These are phyloP conservation scores for Termitomyces sp. DNA, from an alignment of 768 basidiomycete genomes.

Conservation along the genomic window DNA sequence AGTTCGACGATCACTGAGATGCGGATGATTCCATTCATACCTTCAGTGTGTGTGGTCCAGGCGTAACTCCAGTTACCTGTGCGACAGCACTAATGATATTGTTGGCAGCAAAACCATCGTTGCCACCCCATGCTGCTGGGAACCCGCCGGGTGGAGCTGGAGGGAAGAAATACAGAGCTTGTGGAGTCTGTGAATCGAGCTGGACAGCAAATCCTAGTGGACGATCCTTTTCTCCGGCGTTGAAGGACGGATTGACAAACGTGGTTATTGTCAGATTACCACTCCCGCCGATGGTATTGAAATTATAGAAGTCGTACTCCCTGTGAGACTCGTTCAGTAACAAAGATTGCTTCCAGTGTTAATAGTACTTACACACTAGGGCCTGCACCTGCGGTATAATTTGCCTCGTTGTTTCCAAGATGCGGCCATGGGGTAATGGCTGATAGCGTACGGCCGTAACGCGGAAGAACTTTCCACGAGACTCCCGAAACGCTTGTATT, in stretches of 20 bases:
- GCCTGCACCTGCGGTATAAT: slow-evolving; percentile 57
- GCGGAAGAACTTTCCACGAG: slow-evolving; percentile 54
- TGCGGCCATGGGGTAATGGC: slow-evolving; percentile 58
- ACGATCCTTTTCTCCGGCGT: slow-evolving; percentile 42
- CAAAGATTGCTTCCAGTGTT: background rate
- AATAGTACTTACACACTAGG: slow-evolving; percentile 44
- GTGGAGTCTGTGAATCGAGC: slow-evolving; percentile 37
- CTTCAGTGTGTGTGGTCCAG: slow-evolving; percentile 59
- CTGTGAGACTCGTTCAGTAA: slow-evolving; percentile 20
- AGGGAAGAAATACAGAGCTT: slow-evolving; percentile 43
- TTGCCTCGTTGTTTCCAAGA: slow-evolving; percentile 40
- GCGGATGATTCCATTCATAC: slow-evolving; percentile 17
- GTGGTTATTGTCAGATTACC: slow-evolving; percentile 45
- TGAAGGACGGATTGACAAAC: slow-evolving; percentile 47
- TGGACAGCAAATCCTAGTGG: slow-evolving; percentile 49
- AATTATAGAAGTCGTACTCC: slow-evolving; percentile 62
- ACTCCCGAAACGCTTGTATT: slow-evolving; percentile 45
- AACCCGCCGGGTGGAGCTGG: slow-evolving; percentile 36
- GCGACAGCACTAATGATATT: slow-evolving; percentile 37
- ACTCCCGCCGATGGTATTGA: slow-evolving; percentile 37
- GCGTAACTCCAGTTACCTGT: slow-evolving; percentile 31
- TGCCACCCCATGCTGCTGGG: slow-evolving; percentile 42
- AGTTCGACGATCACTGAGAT: background rate
- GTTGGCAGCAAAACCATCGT: slow-evolving; percentile 52
- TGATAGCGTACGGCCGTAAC: slow-evolving; percentile 56